Evolutionary conservation across 2,329 filamentous ascomycete genomes (phyloP).

Genomic region (Diaporthe velutina): DNA sequence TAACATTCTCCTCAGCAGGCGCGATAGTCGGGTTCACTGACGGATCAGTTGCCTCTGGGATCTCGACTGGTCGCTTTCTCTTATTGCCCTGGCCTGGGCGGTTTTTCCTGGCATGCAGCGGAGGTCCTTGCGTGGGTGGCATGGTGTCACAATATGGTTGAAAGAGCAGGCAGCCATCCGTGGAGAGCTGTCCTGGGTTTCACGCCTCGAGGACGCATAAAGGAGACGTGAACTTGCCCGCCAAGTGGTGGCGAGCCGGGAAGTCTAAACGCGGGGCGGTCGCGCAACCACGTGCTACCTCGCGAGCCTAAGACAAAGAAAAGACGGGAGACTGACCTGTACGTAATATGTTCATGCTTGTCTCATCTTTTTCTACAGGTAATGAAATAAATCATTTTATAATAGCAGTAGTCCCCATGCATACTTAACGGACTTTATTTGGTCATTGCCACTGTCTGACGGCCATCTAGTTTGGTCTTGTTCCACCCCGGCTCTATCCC

Average conservation of each 20-base stretch:
- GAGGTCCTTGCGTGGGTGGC: slow-evolving; percentile 31
- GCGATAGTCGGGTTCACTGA: slow-evolving; percentile 2
- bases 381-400: background rate
- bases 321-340: background rate
- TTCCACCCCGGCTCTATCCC: slow-evolving; percentile 11
- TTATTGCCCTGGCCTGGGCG: slow-evolving; percentile 23
- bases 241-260: slow-evolving; percentile 7
- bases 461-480: slow-evolving; percentile 12
- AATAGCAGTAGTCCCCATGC: background rate
- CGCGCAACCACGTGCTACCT: slow-evolving; percentile 33
- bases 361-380: background rate
- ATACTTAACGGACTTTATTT: background rate
- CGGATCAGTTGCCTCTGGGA: slow-evolving; percentile 37
- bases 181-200: background rate
- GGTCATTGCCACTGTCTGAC: background rate
- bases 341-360: background rate
- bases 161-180: background rate
- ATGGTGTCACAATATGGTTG: slow-evolving; percentile 32
- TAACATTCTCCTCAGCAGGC: background rate
- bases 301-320: slow-evolving; percentile 10
- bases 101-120: slow-evolving; percentile 31
- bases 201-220: slow-evolving; percentile 8
- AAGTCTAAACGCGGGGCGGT: slow-evolving; percentile 29
- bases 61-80: slow-evolving; percentile 34
- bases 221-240: slow-evolving; percentile 27